Evolutionary conservation across 129 eudicot genomes (phyloP), one percentile per base, ranked within the genome.

Genomic region (Ambrosia trifida): DNA sequence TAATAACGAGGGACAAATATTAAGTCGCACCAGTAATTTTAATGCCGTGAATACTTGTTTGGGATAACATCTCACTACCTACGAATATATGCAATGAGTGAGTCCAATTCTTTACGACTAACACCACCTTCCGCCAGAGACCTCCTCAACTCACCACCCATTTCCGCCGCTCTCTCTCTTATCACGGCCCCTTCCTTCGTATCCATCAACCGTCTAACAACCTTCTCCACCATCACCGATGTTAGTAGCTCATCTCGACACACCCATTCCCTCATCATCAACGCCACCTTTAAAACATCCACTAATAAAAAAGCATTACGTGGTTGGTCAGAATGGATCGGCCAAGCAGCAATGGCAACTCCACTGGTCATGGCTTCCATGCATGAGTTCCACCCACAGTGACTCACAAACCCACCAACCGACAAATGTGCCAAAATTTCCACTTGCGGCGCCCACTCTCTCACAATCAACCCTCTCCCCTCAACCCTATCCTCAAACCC

Each of bases 371-470:
- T 84, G n/a, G 87, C 82, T 62, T 87, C 94, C 62, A 71, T 64
- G 32, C 80, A 73, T 11, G 94, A 87, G 75, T 82, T 87, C 89
- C 89, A 87, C 2, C 94, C 94, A 40, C 87, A 84, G 19, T 87
- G 94, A 58, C 89, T 84, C 82, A 87, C 33, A 64, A 87, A 84
- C 11, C 84, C 89, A 19, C 94, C 87, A 0, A 87, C 80, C 0
- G 89, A 70, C 0, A 52, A 53, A 41, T 87, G 85, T 2, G 58
- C 83, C 75, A 87, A 57, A 44, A 84, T 80, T 41, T 84, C 94
- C 50, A 77, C 0, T 40, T 84, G 84, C 1, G 89, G 87, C 0
- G 82, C 89, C 89, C 94, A 87, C n/a, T 82, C 89, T 12, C 87
- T 73, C 33, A 84, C 72, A 10, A 87, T 31, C n/a, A 84, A 63